Base-by-base conservation (phyloP, 2,329 filamentous ascomycete species). In the Orbilia brochopaga region DNA sequence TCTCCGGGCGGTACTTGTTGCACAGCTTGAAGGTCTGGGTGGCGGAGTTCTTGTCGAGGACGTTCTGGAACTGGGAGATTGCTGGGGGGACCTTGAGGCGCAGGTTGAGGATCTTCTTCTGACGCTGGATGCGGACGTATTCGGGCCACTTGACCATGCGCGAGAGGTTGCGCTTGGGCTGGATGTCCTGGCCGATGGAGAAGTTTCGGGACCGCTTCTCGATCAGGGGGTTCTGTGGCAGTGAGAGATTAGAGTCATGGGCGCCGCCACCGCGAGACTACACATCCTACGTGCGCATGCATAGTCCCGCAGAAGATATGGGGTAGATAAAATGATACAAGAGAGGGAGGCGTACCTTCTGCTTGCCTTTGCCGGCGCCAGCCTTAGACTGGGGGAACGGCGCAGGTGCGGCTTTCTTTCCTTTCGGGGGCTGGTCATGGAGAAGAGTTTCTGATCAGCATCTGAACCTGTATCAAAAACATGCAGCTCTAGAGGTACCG, bases 71-170 rank as follows among this genome's bases (percentile, higher is more conserved):
- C 86, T 99, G 94, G 78, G 93, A 88, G 79, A 99, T 92, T 78
- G 93, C 89, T 80, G 95, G 94, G 75, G 94, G 94, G 75, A 99
- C 94, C 90, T 99, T 99, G 80, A 99, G 86, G 80, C 94, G 93
- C 83, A 99, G 86, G 87, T 93, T 92, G 83, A 99, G 88, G 50
- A 77, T 74, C 74, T 77, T 89, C 83, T 87, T 87, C 82, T 89
- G 87, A 85, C 92, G 91, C 85, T 99, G 94, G 76, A 97, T 92
- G 79, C 92, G 93, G 83, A 99, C 90, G 84, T 97, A 97, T 85
- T 95, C 91, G 82, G 94, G 94, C 94, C 94, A 99, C 87, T 94
- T 95, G 80, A 99, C 92, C 91, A 99, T 97, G 82, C 92, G 92
- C 79, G 90, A 91, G 75, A 96, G 87, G 86, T 99, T 97, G 81